Conservation (phyloP, 805 yeast genomes). For the Danielia oregonensis region DNA sequence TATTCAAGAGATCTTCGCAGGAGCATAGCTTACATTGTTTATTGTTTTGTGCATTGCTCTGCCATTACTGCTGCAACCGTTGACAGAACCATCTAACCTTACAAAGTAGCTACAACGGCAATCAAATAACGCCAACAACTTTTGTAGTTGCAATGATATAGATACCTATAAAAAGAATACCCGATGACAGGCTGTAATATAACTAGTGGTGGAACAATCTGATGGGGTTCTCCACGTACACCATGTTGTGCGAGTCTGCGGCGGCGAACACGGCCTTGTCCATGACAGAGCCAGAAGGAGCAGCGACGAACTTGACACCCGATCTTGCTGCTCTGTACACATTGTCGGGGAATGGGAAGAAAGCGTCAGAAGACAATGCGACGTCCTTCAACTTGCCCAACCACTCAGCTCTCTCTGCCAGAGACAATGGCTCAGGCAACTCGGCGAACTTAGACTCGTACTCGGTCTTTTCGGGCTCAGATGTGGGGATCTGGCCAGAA, state of each 20-base stretch:
- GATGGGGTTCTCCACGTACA: conserved; percentile 94
- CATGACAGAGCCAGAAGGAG: conserved; percentile 97
- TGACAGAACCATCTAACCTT: too few relatives aligned
- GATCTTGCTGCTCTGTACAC: conserved; percentile 96
- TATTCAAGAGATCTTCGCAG: too few relatives aligned
- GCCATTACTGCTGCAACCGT: too few relatives aligned
- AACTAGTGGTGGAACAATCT: conserved; percentile 93
- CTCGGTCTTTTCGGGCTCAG: conserved; percentile 90
- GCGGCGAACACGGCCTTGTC: conserved; percentile 95
- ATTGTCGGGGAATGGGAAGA: conserved; percentile 99
- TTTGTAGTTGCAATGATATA: too few relatives aligned
- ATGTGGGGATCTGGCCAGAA: conserved; percentile 83
- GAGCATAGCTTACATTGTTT: too few relatives aligned
- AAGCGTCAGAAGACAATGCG: conserved; percentile 94
- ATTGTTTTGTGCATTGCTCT: too few relatives aligned
- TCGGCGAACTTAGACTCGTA: conserved; percentile 84
- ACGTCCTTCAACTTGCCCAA: conserved; percentile 73
- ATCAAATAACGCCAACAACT: too few relatives aligned
- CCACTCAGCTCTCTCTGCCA: conserved; percentile 87
- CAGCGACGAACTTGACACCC: conserved; percentile 94
- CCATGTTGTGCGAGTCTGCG: conserved; percentile 86
- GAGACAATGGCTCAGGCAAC: conserved; percentile 79
- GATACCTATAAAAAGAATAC: too few relatives aligned
- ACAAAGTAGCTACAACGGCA: not conserved
- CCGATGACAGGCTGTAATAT: conserved; percentile 1